These are phyloP conservation scores for Saccharomyces hybrid DNA, from an alignment of 1,139 yeast genomes.

Conservation along the genomic window DNA sequence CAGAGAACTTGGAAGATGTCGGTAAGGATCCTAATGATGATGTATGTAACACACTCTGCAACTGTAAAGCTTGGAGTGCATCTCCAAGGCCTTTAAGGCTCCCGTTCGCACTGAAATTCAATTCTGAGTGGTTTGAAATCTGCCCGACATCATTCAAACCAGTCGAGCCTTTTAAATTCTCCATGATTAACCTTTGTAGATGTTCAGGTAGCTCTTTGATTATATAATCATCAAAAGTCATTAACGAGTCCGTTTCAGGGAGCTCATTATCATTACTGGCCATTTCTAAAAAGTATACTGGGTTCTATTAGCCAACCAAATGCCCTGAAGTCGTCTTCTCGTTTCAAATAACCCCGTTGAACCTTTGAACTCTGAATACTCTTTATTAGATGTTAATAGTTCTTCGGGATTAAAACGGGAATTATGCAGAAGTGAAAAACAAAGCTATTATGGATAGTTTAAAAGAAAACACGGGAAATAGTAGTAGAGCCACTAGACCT, in stretches of 20 bases:
- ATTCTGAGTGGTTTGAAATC: not conserved
- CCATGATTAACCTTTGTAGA: conserved; percentile 28
- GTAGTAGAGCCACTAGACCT: not conserved
- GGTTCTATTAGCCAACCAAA: not conserved
- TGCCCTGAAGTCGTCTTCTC: not conserved
- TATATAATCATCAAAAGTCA: conserved; percentile 29
- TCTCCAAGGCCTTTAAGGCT: not conserved
- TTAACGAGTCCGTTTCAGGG: not conserved
- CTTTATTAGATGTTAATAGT: not conserved
- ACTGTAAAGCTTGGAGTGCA: not conserved
- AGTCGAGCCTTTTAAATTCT: conserved; percentile 6
- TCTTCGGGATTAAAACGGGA: not conserved
- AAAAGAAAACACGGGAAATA: not conserved
- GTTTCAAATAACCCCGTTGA: not conserved
- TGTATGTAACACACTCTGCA: not conserved
- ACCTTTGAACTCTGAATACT: not conserved
- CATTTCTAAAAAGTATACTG: not conserved
- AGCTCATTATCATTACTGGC: not conserved
- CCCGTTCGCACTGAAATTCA: not conserved
- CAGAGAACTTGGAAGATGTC: not conserved
- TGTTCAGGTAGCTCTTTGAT: conserved; percentile 31
- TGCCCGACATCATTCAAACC: conserved; percentile 1
- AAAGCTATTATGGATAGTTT: not conserved
- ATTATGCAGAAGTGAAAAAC: not conserved
- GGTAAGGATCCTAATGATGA: not conserved